Base-by-base conservation (phyloP, 2,329 filamentous ascomycete genomes). In the Talaromyces verruculosus region DNA sequence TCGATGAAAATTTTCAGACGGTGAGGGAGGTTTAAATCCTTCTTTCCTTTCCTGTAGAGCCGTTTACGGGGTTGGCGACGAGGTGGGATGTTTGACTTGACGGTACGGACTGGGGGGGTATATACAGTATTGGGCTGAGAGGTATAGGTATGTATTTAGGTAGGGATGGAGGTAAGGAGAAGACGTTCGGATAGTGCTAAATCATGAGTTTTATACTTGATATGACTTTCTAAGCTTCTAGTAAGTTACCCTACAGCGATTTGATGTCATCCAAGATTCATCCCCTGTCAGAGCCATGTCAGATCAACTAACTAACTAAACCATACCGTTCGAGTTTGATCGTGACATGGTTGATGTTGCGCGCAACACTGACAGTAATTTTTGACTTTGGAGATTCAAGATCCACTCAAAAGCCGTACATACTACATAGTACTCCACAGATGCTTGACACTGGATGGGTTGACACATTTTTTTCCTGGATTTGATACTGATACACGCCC, bases 1-100 rank as follows among this genome's bases (percentile, higher is more conserved):
- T 37, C 28, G 19, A 55, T 35, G 11, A 55, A 55, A 37, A 57
- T 57, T 57, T 37, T 37, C 11, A 25, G 17, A 37, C 33, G 53
- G 51, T 55, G 51, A 35, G 15, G 5, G 49, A 35, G n/a, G 28
- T 15, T 49, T 30, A 5, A 30, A 30, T 35, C 39, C 13, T 62
- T 35, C 17, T 4, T 28, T 33, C 62, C 17, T 4, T 28, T 33
- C 62, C 37, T 64, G 35, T 30, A 25, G 4, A 43, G 15, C 63
- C 51, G 37, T 60, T 60, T 65, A 65, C 55, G 28, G 55, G 63
- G 63, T 65, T 60, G 63, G 63, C 10, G 63, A 65, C 63, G 63
- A 65, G 25, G 49, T 45, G 57, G 39, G 57, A 60, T 60, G 28
- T 59, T 37, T 19, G 17, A 37, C 10, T 49, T 19, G 17, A 37